phyloP scores from a whole-genome alignment of 73 alveolate genomes.

The Effrenium voratum region DNA sequence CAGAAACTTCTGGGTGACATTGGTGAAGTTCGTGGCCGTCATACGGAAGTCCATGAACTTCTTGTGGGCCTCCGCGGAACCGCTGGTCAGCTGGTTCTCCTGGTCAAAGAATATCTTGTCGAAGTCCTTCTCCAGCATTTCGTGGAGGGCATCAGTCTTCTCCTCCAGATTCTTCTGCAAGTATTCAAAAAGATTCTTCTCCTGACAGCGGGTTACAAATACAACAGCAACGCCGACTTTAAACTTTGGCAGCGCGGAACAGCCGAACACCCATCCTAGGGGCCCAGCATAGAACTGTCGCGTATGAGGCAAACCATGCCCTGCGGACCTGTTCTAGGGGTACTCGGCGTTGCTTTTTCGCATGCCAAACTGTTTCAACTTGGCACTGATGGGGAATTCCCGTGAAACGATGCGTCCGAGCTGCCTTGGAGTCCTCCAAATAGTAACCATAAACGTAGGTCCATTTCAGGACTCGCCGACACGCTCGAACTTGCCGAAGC shows the following conservation, averaged over 20 bases:
- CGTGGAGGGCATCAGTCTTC: conserved; percentile 97
- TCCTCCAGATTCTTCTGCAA: conserved; percentile 97
- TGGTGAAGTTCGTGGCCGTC: conserved; percentile 84
- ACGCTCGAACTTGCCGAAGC: conserved; percentile 45
- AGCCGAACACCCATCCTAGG: no score
- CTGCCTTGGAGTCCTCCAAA: conserved; percentile 93
- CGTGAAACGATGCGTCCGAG: neutral
- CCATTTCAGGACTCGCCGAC: conserved; percentile 95
- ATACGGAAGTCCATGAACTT: conserved; percentile 73
- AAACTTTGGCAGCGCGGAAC: neutral
- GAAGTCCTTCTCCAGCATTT: conserved; percentile 96
- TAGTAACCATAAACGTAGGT: conserved; percentile 98
- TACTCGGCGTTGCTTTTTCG: no score
- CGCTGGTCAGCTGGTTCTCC: neutral
- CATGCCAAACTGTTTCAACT: no score
- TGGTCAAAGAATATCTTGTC: conserved; percentile 62
- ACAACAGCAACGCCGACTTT: no score
- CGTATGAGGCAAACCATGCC: no score
- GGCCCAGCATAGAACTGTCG: no score
- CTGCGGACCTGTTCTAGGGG: no score
- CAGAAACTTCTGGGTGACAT: conserved; percentile 81
- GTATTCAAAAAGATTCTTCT: conserved; percentile 95
- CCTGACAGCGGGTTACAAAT: no score
- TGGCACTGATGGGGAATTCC: no score
- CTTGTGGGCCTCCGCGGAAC: conserved; percentile 55